Percentiles rank a stretch among this genome's conserved stretches.
Evolutionary conservation across 441 rosid species (phyloP).

Genomic region (Jatropha multifida): DNA sequence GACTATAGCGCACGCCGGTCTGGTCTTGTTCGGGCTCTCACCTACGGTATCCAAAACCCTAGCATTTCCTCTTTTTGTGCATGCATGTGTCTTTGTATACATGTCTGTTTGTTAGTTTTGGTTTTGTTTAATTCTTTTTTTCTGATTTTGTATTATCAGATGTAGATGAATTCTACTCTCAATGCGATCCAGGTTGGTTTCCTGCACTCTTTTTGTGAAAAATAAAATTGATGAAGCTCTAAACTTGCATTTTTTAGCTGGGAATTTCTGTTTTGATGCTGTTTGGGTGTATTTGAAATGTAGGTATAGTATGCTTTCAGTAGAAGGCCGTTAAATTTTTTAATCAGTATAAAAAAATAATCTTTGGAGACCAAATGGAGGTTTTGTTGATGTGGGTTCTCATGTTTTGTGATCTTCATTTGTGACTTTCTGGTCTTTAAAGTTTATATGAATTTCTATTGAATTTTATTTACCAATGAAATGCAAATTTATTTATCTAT

Average conservation of each 20-base stretch:
- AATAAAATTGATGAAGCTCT: too few relatives aligned
- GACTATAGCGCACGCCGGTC: slow-evolving; percentile 70
- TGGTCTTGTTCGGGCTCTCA: slow-evolving; percentile 74
- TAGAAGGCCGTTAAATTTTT: neutral
- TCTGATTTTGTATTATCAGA: slow-evolving; percentile 36
- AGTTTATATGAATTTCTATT: too few relatives aligned
- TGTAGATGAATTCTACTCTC: slow-evolving; percentile 72
- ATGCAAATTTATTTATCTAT: too few relatives aligned
- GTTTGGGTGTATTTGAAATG: neutral
- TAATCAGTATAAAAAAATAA: neutral
- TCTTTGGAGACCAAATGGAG: too few relatives aligned
- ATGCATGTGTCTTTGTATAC: neutral
- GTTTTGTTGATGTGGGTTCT: too few relatives aligned
- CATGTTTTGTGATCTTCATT: too few relatives aligned
- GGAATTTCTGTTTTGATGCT: neutral
- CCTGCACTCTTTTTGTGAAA: neutral
- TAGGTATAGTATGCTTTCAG: too few relatives aligned
- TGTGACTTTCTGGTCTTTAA: too few relatives aligned
- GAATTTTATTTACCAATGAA: too few relatives aligned
- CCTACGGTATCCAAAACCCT: slow-evolving; percentile 44
- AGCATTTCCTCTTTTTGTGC: neutral
- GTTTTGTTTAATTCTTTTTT: neutral
- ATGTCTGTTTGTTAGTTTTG: too few relatives aligned
- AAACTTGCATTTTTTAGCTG: neutral
- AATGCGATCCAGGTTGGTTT: slow-evolving; percentile 81